phyloP scores from a whole-genome alignment of 1,284 basidiomycete species.

The Agroathelia rolfsii region DNA sequence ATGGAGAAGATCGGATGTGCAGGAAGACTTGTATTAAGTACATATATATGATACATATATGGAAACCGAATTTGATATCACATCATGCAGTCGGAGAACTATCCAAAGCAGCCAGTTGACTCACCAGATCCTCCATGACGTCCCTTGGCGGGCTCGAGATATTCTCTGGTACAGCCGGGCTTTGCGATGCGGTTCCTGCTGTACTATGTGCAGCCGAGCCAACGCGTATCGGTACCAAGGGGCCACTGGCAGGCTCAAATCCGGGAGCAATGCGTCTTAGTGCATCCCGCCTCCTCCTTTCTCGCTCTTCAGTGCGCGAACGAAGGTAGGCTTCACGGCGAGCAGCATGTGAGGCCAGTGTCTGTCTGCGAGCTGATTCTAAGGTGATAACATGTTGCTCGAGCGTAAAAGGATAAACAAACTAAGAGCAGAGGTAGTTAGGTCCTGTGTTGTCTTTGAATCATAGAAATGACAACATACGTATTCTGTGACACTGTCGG shows the following conservation, averaged over 20 bases:
- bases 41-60: no score
- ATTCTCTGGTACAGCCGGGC: no score
- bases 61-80: no score
- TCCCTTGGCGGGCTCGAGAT: no score
- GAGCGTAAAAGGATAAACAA: slow-evolving; percentile 88
- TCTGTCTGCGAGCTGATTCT: slow-evolving; percentile 57
- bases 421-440: slow-evolving; percentile 43
- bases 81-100: no score
- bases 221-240: slow-evolving; percentile 47
- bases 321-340: slow-evolving; percentile 62
- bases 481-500: slow-evolving; percentile 80
- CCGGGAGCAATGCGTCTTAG: slow-evolving; percentile 66
- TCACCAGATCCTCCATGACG: slow-evolving; percentile 76
- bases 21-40: no score
- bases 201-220: no score
- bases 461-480: slow-evolving; percentile 35
- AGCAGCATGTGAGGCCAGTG: slow-evolving; percentile 53
- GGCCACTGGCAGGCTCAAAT: slow-evolving; percentile 49
- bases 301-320: slow-evolving; percentile 67
- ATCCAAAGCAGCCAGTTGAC: slow-evolving; percentile 65
- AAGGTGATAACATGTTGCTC: slow-evolving; percentile 75
- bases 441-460: background rate
- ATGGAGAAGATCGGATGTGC: no score
- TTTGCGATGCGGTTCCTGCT: no score
- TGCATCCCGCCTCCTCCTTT: slow-evolving; percentile 61